Base-by-base conservation (phyloP, 2,329 filamentous ascomycete genomes). In the Aspergillus bombycis region DNA sequence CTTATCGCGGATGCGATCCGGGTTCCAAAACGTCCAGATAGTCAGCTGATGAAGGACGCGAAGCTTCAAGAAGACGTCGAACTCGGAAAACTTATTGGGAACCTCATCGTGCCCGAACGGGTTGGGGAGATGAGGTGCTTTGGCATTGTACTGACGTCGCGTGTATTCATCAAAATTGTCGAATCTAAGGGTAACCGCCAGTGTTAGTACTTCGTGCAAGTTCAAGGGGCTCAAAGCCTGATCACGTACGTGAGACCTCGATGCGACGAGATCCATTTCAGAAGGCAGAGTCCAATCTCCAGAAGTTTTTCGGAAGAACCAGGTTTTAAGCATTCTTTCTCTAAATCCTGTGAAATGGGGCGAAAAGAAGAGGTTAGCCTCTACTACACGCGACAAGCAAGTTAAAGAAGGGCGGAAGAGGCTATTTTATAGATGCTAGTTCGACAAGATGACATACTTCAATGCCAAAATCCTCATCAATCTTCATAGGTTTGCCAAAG, bases 151-250 rank as follows among this genome's bases (percentile, higher is more conserved):
- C 78, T 97, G 94, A 64, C 93, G 90, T 70, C 93, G 89, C 38
- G 93, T 91, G 75, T 97, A 97, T 73, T 97, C 93, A 75, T 98
- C 93, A 71, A 98, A 96, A 56, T 95, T 89, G 4, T 96, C 93
- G 58, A 84, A 87, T 1, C 94, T 97, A 70, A 56, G 57, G 54
- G 45, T 23, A 57, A 52, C 34, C 48, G 19, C 19, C 26, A 28
- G 34, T 26, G n/a, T 68, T 36, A 71, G 68, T 43, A 14, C 16
- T 41, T 23, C 23, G 36, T 30, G 30, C 16, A 11, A 28, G 34
- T 28, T 36, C n/a, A 28, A 38, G 16, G 23, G 36, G n/a, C 21
- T 23, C 14, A 28, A 53, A 38, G 53, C 34, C 0, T 48, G 45
- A 32, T 4, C 65, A 85, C 91, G 69, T 86, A 97, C 93, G 91